Evolutionary conservation across 768 basidiomycete genomes (phyloP), one percentile per base, ranked within the genome.

Genomic region (Pholiota microspora): DNA sequence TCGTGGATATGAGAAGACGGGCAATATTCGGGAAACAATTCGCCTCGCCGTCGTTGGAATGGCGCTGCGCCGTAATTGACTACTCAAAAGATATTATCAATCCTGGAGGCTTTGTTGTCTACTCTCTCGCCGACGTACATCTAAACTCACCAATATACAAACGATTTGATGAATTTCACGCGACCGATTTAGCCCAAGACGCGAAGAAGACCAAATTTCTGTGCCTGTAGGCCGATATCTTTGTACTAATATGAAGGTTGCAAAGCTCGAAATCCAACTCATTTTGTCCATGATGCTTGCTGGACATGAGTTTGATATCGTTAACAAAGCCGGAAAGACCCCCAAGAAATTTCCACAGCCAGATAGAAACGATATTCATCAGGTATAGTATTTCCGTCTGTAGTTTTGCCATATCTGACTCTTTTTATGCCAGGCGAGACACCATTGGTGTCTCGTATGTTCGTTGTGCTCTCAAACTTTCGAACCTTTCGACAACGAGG

Each of bases 1-100:
- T 63, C 40, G 69, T 76, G 13, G 66, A 70, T 46, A 49, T 56
- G 7, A 60, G 72, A 29, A 61, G 66, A 53, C 56, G 58, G 9
- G 66, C 72, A 1, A 51, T 13, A 70, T 76, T 25, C 69, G 73
- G 2, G 76, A 78, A 55, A 77, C 76, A 0, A 56, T 78, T 5
- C 72, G 76, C 2, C 48, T 77, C 10, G 60, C 64, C 4, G 15
- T 67, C 25, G 61, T 60, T n/a, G 61, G 57, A 1, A 68, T 72
- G 0, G 54, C 63, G 5, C 59, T 77, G 34, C 74, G 76, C 7
- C 65, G 76, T 6, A 77, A 77, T 53, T 0, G 64, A 67, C 6
- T 72, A 73, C 5, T 63, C 59, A 0, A 66, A 65, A 4, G 65
- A 62, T 18, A 60, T 44, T 2, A 63, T 76, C 32, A 56, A 58